A percentile compares a stretch with the other conserved stretches of the same genome.
These are phyloP conservation scores for Chrysochromulina parva DNA, from an alignment of 78 protist genomes.

Conservation along the genomic window DNA sequence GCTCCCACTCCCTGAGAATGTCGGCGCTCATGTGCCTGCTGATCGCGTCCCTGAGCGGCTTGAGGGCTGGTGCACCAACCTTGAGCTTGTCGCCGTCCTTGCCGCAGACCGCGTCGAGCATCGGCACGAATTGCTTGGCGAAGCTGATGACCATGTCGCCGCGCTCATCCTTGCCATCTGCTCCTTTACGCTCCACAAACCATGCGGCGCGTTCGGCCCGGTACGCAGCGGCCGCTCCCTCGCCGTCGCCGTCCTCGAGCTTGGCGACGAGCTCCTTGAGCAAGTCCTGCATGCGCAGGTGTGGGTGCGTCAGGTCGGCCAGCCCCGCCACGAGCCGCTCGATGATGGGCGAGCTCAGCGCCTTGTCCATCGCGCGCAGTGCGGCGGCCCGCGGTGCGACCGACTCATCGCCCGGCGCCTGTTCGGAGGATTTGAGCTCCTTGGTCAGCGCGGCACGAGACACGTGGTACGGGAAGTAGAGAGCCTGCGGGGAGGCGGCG, in stretches of 20 bases:
- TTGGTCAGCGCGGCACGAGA: background rate
- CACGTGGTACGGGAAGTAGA: background rate
- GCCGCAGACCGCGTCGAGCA: background rate
- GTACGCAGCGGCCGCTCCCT: background rate
- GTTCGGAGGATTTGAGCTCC: too few relatives aligned
- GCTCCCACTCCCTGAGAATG: too few relatives aligned
- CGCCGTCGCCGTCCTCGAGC: background rate
- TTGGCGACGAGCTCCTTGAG: background rate
- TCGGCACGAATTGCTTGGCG: background rate
- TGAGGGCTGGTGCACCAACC: too few relatives aligned
- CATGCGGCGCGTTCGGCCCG: background rate
- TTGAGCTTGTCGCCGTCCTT: background rate
- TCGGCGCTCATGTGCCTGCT: too few relatives aligned
- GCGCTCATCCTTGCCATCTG: background rate
- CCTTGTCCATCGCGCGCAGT: background rate
- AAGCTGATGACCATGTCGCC: too few relatives aligned
- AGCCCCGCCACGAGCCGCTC: background rate
- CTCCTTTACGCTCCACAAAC: background rate
- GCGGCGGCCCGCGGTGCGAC: too few relatives aligned
- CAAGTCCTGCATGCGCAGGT: background rate
- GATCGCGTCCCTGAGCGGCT: too few relatives aligned
- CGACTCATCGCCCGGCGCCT: too few relatives aligned
- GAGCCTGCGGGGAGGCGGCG: background rate
- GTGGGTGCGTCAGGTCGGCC: slow-evolving; percentile 12
- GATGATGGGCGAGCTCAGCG: background rate